These are phyloP conservation scores for Amaranthus hypochondriacus DNA, from an alignment of 148 eudicot species.

Conservation along the genomic window DNA sequence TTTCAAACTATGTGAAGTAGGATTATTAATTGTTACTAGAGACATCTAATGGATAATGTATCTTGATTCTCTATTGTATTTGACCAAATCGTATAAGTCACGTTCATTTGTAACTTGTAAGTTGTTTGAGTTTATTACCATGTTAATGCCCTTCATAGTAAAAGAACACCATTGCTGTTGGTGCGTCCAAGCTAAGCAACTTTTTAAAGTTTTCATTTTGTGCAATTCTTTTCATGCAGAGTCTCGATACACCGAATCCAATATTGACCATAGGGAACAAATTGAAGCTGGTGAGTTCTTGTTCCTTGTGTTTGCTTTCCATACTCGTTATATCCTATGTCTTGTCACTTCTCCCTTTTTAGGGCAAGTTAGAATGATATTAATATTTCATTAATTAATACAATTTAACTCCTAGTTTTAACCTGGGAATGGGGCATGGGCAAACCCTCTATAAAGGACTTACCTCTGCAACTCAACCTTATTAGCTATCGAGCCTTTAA, in stretches of 20 bases:
- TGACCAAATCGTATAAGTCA: not conserved
- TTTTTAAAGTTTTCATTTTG: not conserved
- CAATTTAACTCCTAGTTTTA: no score
- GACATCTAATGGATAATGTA: not conserved
- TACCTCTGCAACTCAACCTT: no score
- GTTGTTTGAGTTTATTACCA: not conserved
- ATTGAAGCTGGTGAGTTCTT: slow-evolving; percentile 51
- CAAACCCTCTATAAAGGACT: no score
- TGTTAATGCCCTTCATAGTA: not conserved
- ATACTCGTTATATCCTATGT: not conserved
- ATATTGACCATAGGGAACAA: slow-evolving; percentile 57
- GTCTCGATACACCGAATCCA: slow-evolving; percentile 73
- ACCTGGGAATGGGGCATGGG: no score
- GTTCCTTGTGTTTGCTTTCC: not conserved
- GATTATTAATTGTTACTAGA: not conserved
- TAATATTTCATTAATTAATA: no score
- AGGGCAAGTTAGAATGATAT: no score
- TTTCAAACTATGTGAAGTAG: not conserved
- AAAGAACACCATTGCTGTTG: not conserved
- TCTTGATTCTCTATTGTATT: not conserved
- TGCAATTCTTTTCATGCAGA: slow-evolving; percentile 41
- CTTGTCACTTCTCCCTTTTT: not conserved
- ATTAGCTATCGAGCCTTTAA: no score
- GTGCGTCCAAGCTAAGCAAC: not conserved
- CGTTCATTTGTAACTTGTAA: not conserved